Evolutionary conservation across 148 eudicot species (phyloP).

Genomic region (Amaranthus cruentus): DNA sequence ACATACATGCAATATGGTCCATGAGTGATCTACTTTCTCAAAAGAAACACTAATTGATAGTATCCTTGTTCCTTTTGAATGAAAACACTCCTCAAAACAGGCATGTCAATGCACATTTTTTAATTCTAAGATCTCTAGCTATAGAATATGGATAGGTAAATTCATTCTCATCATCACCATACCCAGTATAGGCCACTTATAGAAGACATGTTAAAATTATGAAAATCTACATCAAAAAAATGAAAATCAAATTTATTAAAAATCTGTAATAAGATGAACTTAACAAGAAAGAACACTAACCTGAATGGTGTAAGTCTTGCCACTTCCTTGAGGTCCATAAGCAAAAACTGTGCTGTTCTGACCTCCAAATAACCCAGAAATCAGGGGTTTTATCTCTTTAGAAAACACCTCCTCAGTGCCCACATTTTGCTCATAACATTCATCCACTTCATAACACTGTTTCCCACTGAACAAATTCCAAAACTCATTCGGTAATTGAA

Average conservation of each 20-base stretch:
- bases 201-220: no score
- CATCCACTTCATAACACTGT: slow-evolving; percentile 58
- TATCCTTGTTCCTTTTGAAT: no score
- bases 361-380: slow-evolving; percentile 55
- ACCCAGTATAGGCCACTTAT: no score
- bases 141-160: no score
- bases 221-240: background rate
- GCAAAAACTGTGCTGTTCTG: slow-evolving; percentile 57
- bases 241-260: background rate
- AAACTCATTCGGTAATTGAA: background rate
- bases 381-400: slow-evolving; percentile 56
- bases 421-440: slow-evolving; percentile 60
- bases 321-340: slow-evolving; percentile 80
- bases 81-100: no score
- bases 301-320: slow-evolving; percentile 77
- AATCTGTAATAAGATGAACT: background rate
- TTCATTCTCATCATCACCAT: no score
- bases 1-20: background rate
- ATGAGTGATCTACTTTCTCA: no score
- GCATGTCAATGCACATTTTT: no score
- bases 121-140: no score
- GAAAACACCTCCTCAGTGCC: slow-evolving; percentile 38
- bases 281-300: slow-evolving; percentile 25
- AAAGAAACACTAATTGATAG: no score
- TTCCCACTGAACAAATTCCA: slow-evolving; percentile 35